A percentile compares a stretch with the other conserved stretches of the same genome.
These are phyloP conservation scores for Pseudonitzschia pungens DNA, from an alignment of 108 stramenopile genomes.

Conservation along the genomic window DNA sequence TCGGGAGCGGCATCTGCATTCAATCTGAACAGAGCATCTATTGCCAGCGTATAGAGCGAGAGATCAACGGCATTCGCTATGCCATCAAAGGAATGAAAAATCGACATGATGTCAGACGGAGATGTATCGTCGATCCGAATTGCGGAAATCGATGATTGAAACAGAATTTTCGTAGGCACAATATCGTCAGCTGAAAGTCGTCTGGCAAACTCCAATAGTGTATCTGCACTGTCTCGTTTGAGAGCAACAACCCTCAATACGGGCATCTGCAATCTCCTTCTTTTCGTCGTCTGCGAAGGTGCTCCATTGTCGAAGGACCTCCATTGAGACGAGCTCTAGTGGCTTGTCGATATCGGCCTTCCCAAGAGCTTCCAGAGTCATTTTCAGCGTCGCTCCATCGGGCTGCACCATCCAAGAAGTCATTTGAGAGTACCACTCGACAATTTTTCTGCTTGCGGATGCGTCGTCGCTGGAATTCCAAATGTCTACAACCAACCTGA, in stretches of 20 bases:
- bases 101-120: neutral
- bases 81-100: conserved; percentile 19
- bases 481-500: neutral
- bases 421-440: conserved; percentile 35
- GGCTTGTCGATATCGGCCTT: neutral
- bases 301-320: conserved; percentile 21
- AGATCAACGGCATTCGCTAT: conserved; percentile 1
- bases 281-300: conserved; percentile 4
- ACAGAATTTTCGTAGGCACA: neutral
- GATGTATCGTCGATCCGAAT: neutral
- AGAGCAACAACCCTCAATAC: conserved; percentile 7
- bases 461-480: conserved; percentile 27
- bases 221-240: neutral
- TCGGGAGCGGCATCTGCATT: neutral
- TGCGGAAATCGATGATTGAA: conserved; percentile 18
- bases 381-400: conserved; percentile 15
- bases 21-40: conserved; percentile 13
- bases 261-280: conserved; percentile 4
- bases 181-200: neutral
- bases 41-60: conserved; percentile 14
- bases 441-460: conserved; percentile 24
- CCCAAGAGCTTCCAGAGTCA: conserved; percentile 4
- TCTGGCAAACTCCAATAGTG: conserved; percentile 3
- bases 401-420: conserved; percentile 9
- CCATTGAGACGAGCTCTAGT: neutral